Evolutionary conservation across 1,284 basidiomycete genomes (phyloP).

Genomic region (Moniliella sp.): DNA sequence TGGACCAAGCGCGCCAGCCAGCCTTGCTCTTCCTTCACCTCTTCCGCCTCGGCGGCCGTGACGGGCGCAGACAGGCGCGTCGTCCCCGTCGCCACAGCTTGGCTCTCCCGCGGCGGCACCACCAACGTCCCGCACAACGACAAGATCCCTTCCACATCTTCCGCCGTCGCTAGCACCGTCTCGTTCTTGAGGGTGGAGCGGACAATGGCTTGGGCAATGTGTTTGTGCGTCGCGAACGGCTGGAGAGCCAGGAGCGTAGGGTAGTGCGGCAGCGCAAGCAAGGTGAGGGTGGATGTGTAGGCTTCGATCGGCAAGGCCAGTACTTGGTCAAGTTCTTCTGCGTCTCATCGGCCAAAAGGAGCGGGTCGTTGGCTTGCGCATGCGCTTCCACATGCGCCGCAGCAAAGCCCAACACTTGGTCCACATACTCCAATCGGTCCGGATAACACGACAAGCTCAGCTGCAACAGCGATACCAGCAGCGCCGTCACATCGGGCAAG

Average conservation of each 20-base stretch:
- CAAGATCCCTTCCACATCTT: slow-evolving; percentile 28
- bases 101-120: slow-evolving; percentile 3
- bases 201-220: slow-evolving; percentile 27
- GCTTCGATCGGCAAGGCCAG: slow-evolving; percentile 26
- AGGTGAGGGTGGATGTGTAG: slow-evolving; percentile 22
- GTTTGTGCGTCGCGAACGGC: slow-evolving; percentile 20
- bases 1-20: slow-evolving; percentile 28
- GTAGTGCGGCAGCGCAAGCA: slow-evolving; percentile 26
- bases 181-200: slow-evolving; percentile 24
- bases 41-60: slow-evolving; percentile 11
- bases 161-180: slow-evolving; percentile 24
- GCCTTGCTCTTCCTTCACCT: slow-evolving; percentile 29
- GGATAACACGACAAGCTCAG: slow-evolving; percentile 31
- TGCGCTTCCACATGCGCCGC: slow-evolving; percentile 17
- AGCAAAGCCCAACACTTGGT: slow-evolving; percentile 30
- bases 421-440: slow-evolving; percentile 30
- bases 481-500: slow-evolving; percentile 23
- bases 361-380: slow-evolving; percentile 16
- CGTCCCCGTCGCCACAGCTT: no score
- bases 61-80: no score
- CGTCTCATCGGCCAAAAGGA: slow-evolving; percentile 10
- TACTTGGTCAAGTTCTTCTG: slow-evolving; percentile 23
- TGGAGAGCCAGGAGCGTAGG: slow-evolving; percentile 18
- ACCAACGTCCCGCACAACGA: slow-evolving; percentile 24
- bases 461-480: slow-evolving; percentile 26